phyloP scores from a whole-genome alignment of 2,329 filamentous ascomycete species.

The Colletotrichum horii region DNA sequence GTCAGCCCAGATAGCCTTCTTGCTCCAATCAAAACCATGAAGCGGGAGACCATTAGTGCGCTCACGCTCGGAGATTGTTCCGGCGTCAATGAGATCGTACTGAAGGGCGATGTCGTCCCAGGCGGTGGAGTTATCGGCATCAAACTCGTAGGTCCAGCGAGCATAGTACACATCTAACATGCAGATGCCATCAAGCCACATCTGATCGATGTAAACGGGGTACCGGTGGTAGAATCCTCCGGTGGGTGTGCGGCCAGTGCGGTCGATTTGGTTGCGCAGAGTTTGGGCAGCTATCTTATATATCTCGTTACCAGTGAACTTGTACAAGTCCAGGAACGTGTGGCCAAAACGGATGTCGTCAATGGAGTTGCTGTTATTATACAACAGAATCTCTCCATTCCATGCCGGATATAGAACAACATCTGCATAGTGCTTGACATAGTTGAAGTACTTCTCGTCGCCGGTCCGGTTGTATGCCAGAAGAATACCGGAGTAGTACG shows the following conservation, averaged over 20 bases:
- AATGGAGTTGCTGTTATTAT: conserved; percentile 22
- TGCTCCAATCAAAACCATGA: conserved; percentile 57
- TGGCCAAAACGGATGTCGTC: conserved; percentile 23
- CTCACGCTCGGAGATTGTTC: conserved; percentile 39
- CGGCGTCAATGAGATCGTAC: conserved; percentile 43
- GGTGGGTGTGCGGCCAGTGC: conserved; percentile 10
- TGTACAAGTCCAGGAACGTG: conserved; percentile 18
- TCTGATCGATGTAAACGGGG: conserved; percentile 28
- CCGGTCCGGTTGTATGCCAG: conserved; percentile 25
- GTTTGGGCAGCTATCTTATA: conserved; percentile 18
- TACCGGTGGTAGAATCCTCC: conserved; percentile 25
- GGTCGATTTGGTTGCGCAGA: conserved; percentile 15
- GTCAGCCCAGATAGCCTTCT: conserved; percentile 53
- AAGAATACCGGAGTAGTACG: conserved; percentile 30
- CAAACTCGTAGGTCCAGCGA: conserved; percentile 31
- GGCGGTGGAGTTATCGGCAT: conserved; percentile 29
- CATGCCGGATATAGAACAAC: conserved; percentile 26
- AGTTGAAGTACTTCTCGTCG: conserved; percentile 26
- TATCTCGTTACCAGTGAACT: conserved; percentile 13
- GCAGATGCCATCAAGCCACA: conserved; percentile 51
- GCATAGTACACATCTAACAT: conserved; percentile 41
- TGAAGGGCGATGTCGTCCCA: conserved; percentile 50
- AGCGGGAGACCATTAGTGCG: conserved; percentile 45
- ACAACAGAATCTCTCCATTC: conserved; percentile 22
- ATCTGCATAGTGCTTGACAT: conserved; percentile 27